Conservation (phyloP, 108 stramenopile species). For the Cyclotella choctawhatcheeana region DNA sequence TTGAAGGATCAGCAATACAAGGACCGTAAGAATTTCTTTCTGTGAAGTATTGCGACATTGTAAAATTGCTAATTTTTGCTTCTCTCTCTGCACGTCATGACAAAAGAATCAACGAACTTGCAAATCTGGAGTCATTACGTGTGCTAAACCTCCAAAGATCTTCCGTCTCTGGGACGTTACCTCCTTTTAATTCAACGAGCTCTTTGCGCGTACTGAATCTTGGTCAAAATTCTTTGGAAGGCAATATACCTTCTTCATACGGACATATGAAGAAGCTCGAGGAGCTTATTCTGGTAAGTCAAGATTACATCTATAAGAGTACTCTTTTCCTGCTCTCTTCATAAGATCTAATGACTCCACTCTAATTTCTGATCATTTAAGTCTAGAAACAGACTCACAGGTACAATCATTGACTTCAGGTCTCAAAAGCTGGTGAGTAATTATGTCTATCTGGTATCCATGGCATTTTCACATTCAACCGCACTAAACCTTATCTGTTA, state of each 20-base stretch:
- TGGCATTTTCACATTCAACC: neutral
- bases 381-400: neutral
- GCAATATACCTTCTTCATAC: neutral
- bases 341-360: neutral
- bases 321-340: too few relatives aligned
- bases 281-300: slow-evolving; percentile 1
- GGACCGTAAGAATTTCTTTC: slow-evolving; percentile 18
- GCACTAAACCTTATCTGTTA: neutral
- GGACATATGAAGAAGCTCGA: neutral
- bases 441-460: neutral
- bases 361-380: neutral
- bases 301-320: neutral
- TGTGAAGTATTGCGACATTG: neutral
- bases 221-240: neutral
- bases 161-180: neutral
- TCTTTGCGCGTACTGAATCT: neutral
- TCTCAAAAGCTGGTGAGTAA: neutral
- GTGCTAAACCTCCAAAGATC: neutral
- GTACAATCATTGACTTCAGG: slow-evolving; percentile 3
- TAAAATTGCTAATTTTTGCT: neutral
- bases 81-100: neutral
- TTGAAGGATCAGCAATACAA: slow-evolving; percentile 50
- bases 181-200: neutral
- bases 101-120: neutral
- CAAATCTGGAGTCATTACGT: neutral